Conservation (phyloP, 306 rosid species). For the Gastrolobium bilobum region DNA sequence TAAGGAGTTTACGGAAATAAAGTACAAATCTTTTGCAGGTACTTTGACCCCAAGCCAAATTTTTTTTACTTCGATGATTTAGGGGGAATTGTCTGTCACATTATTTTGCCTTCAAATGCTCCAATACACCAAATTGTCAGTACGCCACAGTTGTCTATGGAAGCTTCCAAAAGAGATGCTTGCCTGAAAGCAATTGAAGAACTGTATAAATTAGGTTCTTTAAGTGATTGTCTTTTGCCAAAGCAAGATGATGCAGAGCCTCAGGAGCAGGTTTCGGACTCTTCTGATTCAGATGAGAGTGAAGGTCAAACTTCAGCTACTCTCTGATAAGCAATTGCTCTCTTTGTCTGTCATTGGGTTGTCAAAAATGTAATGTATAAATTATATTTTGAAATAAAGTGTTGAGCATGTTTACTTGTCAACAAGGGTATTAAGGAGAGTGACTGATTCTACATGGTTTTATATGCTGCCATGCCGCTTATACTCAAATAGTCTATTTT, state of each 20-base stretch:
- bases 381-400: conserved; percentile 31
- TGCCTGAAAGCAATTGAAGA: conserved; percentile 90
- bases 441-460: conserved; percentile 18
- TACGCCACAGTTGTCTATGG: conserved; percentile 68
- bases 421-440: conserved; percentile 16
- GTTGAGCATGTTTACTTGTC: conserved; percentile 36
- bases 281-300: conserved; percentile 67
- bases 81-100: conserved; percentile 80
- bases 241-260: conserved; percentile 57
- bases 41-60: conserved; percentile 80
- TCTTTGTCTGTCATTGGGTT: conserved; percentile 42
- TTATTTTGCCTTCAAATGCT: conserved; percentile 85
- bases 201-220: conserved; percentile 81
- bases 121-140: conserved; percentile 71
- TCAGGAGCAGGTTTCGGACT: conserved; percentile 54
- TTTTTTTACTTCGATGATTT: conserved; percentile 76
- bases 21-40: conserved; percentile 61
- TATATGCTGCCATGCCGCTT: neutral
- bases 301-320: conserved; percentile 65
- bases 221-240: conserved; percentile 84
- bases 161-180: conserved; percentile 82
- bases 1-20: conserved; percentile 37
- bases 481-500: neutral
- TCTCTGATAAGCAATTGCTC: conserved; percentile 40
- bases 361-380: conserved; percentile 34